A percentile compares a stretch with the other conserved stretches of the same genome.
Conservation (phyloP, 352 stramenopile genomes). For the Pythium graminicola region DNA sequence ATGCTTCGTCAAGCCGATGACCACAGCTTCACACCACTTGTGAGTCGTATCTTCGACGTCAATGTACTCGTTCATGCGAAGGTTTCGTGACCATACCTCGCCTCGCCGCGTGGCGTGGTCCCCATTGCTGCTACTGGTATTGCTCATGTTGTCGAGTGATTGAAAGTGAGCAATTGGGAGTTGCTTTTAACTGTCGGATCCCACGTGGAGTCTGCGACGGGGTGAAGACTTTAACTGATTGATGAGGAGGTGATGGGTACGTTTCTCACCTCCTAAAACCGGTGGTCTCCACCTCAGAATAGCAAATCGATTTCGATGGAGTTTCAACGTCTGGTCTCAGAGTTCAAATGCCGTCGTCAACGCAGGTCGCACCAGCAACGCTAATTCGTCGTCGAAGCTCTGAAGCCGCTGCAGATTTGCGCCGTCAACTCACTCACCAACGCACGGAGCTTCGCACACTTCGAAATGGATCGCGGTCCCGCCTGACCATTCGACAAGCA, state of each 20-base stretch:
- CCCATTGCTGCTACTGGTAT: background rate
- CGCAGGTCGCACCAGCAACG: background rate
- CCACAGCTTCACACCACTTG: slow-evolving; percentile 61
- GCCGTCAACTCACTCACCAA: slow-evolving; percentile 1
- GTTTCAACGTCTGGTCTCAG: no score
- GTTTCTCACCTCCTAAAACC: slow-evolving; percentile 1
- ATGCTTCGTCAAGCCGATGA: slow-evolving; percentile 26
- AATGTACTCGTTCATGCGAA: slow-evolving; percentile 44
- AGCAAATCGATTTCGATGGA: no score
- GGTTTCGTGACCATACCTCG: slow-evolving; percentile 36
- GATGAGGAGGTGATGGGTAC: slow-evolving; percentile 1
- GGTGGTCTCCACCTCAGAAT: no score
- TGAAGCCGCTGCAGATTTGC: background rate
- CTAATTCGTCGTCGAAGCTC: background rate
- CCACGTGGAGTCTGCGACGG: background rate
- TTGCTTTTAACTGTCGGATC: background rate
- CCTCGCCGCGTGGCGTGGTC: no score
- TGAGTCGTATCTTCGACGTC: slow-evolving; percentile 59
- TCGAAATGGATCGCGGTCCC: background rate
- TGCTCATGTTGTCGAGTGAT: background rate
- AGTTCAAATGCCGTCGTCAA: no score
- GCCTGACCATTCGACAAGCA: background rate
- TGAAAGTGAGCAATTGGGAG: background rate
- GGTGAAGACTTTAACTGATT: slow-evolving; percentile 5
- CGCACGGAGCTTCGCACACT: background rate